A percentile compares a stretch with the other conserved stretches of the same genome.
phyloP scores from a whole-genome alignment of 2,329 filamentous ascomycete species.

The Achaetomium macrosporum region DNA sequence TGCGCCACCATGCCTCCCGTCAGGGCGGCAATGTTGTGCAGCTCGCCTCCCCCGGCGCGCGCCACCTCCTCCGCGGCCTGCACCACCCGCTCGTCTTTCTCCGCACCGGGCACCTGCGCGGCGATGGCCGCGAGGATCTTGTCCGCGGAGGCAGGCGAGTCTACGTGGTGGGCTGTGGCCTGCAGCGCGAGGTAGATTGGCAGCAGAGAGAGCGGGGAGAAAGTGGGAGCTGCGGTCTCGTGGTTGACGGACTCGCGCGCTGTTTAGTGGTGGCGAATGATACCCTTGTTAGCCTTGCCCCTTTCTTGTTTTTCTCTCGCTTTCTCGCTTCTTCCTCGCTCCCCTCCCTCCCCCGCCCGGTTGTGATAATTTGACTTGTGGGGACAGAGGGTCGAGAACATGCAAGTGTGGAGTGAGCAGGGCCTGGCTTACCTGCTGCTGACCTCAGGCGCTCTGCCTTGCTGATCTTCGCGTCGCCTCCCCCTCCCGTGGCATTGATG shows the following conservation, averaged over 20 bases:
- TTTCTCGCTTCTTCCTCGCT: neutral
- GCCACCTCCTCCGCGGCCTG: slow-evolving; percentile 61
- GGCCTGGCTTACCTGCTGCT: slow-evolving; percentile 45
- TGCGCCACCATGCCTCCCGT: slow-evolving; percentile 93
- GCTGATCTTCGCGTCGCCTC: slow-evolving; percentile 8
- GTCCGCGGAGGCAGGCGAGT: slow-evolving; percentile 30
- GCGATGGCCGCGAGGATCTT: slow-evolving; percentile 47
- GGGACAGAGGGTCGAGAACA: neutral
- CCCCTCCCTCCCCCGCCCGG: neutral
- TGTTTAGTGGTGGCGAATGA: slow-evolving; percentile 31
- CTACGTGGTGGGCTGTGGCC: slow-evolving; percentile 45
- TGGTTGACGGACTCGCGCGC: slow-evolving; percentile 51
- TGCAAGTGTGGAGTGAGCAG: neutral
- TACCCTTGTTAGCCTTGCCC: slow-evolving; percentile 20
- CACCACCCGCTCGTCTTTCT: slow-evolving; percentile 43
- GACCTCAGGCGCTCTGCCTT: slow-evolving; percentile 44
- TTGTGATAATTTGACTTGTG: neutral
- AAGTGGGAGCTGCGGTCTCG: slow-evolving; percentile 42
- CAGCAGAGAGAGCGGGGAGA: slow-evolving; percentile 53
- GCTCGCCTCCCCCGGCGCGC: slow-evolving; percentile 73
- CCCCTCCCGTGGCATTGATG: slow-evolving; percentile 51
- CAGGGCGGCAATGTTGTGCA: slow-evolving; percentile 87
- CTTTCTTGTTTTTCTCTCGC: neutral
- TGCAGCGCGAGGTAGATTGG: slow-evolving; percentile 64
- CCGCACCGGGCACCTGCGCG: slow-evolving; percentile 42